These are phyloP conservation scores for Elongisporangium senticosum DNA, from an alignment of 352 stramenopile species.

Conservation along the genomic window DNA sequence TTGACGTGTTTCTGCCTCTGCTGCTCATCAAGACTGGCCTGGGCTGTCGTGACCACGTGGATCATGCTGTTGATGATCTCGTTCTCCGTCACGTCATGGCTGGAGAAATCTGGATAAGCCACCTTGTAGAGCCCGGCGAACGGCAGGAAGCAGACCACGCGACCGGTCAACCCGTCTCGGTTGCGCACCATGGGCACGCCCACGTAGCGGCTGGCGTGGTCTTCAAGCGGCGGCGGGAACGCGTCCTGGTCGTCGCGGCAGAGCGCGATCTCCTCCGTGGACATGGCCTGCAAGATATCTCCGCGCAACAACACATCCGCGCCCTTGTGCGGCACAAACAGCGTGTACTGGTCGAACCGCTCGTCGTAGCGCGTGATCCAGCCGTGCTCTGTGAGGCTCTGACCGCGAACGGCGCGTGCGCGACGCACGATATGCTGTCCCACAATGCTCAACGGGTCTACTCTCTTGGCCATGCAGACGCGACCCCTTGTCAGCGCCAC, in stretches of 20 bases:
- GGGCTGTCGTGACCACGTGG: slow-evolving; percentile 24
- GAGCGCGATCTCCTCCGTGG: slow-evolving; percentile 46
- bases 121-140: slow-evolving; percentile 57
- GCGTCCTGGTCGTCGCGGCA: slow-evolving; percentile 35
- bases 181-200: slow-evolving; percentile 26
- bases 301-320: slow-evolving; percentile 26
- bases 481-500: too few relatives aligned
- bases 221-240: slow-evolving; percentile 44
- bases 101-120: slow-evolving; percentile 41
- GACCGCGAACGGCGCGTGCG: slow-evolving; percentile 5
- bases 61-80: slow-evolving; percentile 64
- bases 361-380: slow-evolving; percentile 73
- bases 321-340: slow-evolving; percentile 47
- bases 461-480: slow-evolving; percentile 29
- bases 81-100: slow-evolving; percentile 39
- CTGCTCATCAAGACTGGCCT: neutral
- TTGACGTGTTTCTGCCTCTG: slow-evolving; percentile 9
- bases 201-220: slow-evolving; percentile 48
- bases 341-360: slow-evolving; percentile 52
- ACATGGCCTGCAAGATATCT: slow-evolving; percentile 63
- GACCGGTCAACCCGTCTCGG: slow-evolving; percentile 11
- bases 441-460: slow-evolving; percentile 59
- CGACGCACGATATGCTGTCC: slow-evolving; percentile 46
- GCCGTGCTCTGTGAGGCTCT: slow-evolving; percentile 31
- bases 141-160: slow-evolving; percentile 50